Base-by-base conservation (phyloP, 2,329 filamentous ascomycete species). In the Colletotrichum tofieldiae region DNA sequence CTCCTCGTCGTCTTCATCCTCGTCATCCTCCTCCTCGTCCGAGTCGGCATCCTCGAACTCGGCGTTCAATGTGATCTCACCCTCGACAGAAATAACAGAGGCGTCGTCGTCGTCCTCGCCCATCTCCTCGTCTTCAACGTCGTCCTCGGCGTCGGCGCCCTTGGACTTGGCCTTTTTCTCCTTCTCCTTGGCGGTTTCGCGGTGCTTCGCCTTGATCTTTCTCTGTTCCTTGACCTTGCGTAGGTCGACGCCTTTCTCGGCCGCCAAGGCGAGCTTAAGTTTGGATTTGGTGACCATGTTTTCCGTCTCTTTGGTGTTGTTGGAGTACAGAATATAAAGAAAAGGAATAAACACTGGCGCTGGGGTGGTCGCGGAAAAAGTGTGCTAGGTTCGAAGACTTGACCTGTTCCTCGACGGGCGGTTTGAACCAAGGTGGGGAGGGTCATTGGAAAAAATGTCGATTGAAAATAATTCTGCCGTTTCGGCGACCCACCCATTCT, bases 211-310 rank as follows among this genome's bases (percentile, higher is more conserved):
- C 79, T 87, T 88, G 75, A 82, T 79, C 75, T 84, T 83, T 75
- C 86, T 86, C 78, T 85, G 82, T 69, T 87, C 82, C 76, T 86
- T 88, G 52, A 86, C 75, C 76, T 88, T 88, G 75, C 86, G 82
- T 59, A 86, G 87, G 72, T 90, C 88, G 18, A 81, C 79, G 55
- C 87, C 86, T 78, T 90, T 89, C 61, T 91, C 86, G 51, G 86
- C 86, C 58, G 84, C 85, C 20, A 91, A 81, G 12, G 88, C 88
- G 79, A 86, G 80, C 79, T 86, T 88, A 65, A 90, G 81, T 75
- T 86, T 88, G 78, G 84, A 84, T 78, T 83, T 85, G 32, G 79
- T 81, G 61, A 83, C 84, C 84, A 85, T 85, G 23, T 39, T 52
- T 74, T 43, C 37, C 54, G n/a, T 26, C 64, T 47, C 56, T 62